Base-by-base conservation (phyloP, 441 rosid genomes). In the Theobroma grandiflorum region DNA sequence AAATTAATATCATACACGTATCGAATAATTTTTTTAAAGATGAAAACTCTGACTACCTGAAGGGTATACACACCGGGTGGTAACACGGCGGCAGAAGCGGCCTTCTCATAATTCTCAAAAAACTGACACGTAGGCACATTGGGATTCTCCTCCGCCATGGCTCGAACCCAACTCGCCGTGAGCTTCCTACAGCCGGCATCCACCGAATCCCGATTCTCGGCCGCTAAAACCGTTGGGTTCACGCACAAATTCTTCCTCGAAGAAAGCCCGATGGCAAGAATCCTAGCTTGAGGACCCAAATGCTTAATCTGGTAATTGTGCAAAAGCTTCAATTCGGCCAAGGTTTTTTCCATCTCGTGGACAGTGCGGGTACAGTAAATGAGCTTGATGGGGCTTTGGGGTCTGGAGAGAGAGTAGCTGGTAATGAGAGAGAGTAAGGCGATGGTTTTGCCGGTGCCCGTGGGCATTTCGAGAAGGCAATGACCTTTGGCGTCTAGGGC, bases 391-490 rank as follows among this genome's bases (percentile, higher is more conserved):
- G 96, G 92, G 79, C 84, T 84, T 22, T 86, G 85, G 16, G 95
- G 96, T 80, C 89, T 94, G 74, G 90, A 87, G 57, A 93, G 94
- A 1, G 88, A 66, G 81, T 95, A 96, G 80, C 99, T 93, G 2
- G 97, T 93, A 88, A 95, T 95, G 42, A 96, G 90, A 14, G 98
- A 96, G 76, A 96, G 94, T 49, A 96, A 91, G 6, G 98, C 98
- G 45, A 94, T 93, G 83, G 99, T 96, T 88, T 94, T 96, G 15
- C 98, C 99, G 8, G 99, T 96, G 66, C 99, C 98, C 0, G 99
- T 96, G 12, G 99, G 99, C 99, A 96, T 96, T 87, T 96, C 99
- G 20, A 96, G 91, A 75, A 96, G 98, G 84, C 99, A 96, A 84
- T 96, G 99, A 33, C 99, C 99, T 75, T 91, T 92, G 64, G 98